Evolutionary conservation across 805 yeast genomes (phyloP).

Genomic region (Wickerhamomyces ciferrii): DNA sequence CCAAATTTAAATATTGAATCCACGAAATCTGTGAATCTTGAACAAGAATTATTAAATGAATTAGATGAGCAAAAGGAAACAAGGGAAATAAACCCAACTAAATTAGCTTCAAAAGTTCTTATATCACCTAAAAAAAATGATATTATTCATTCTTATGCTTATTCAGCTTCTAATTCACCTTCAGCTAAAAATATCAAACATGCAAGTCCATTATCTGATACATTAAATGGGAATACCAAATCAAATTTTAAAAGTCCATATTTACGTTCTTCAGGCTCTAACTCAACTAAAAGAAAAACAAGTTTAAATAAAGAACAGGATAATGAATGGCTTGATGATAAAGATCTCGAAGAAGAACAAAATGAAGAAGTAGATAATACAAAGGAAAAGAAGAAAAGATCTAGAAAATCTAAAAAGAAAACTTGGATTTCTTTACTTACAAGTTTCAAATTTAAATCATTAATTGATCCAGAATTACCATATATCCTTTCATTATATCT

Average conservation of each 20-base stretch:
- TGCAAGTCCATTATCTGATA: slow-evolving; percentile 20
- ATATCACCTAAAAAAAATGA: slow-evolving; percentile 30
- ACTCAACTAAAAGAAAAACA: slow-evolving; percentile 1
- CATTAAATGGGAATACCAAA: slow-evolving; percentile 13
- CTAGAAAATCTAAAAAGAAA: slow-evolving; percentile 5
- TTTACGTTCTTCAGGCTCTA: slow-evolving; percentile 2
- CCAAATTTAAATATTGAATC: slow-evolving; percentile 12
- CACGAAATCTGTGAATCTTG: slow-evolving; percentile 10
- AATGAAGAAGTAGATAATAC: neutral
- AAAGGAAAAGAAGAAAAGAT: slow-evolving; percentile 3
- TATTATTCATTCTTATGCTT: neutral
- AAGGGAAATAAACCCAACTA: slow-evolving; percentile 27
- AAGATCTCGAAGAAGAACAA: slow-evolving; percentile 4
- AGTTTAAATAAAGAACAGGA: neutral
- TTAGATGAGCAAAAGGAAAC: slow-evolving; percentile 20
- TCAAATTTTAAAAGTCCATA: slow-evolving; percentile 15
- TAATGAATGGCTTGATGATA: slow-evolving; percentile 3
- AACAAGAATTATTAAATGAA: slow-evolving; percentile 15
- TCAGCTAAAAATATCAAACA: slow-evolving; percentile 7
- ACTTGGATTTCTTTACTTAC: slow-evolving; percentile 1
- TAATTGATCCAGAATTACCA: slow-evolving; percentile 45
- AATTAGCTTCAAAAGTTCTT: slow-evolving; percentile 25
- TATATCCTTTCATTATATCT: slow-evolving; percentile 55
- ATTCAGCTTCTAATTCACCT: neutral
- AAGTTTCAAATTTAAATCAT: slow-evolving; percentile 6